Evolutionary conservation across 1,139 yeast genomes (phyloP).

Genomic region (Wickerhamiella infanticola): DNA sequence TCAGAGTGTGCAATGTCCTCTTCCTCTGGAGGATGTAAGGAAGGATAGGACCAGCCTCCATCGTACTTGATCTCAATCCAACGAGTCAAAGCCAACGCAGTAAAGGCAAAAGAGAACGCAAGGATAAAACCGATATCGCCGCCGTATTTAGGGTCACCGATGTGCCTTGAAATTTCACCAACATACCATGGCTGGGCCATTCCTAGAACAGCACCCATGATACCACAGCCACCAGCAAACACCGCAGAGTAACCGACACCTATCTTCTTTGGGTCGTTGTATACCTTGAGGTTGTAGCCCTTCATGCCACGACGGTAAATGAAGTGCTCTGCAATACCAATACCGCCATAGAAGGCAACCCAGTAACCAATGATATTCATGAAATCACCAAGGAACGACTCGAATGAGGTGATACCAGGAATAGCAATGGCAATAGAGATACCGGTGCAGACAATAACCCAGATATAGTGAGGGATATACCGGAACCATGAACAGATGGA

Average conservation of each 20-base stretch:
- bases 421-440: constrained; percentile 72
- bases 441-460: constrained; percentile 67
- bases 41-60: not conserved
- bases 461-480: constrained; percentile 60
- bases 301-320: constrained; percentile 45
- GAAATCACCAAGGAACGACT: constrained; percentile 59
- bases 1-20: not conserved
- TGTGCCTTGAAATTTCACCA: constrained; percentile 48
- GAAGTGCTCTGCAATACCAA: constrained; percentile 63
- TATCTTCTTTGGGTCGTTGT: constrained; percentile 38
- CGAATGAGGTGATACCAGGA: constrained; percentile 69
- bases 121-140: constrained; percentile 86
- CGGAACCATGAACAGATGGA: constrained; percentile 60
- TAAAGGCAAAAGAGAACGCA: constrained; percentile 47
- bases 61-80: constrained; percentile 36
- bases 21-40: not conserved
- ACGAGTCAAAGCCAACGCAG: constrained; percentile 46
- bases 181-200: constrained; percentile 75
- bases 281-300: constrained; percentile 49
- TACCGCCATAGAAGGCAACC: constrained; percentile 69
- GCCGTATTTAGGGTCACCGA: constrained; percentile 42
- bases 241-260: constrained; percentile 71
- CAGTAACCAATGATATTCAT: constrained; percentile 87
- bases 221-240: constrained; percentile 68
- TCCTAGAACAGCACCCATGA: constrained; percentile 72